A percentile compares a stretch with the other conserved stretches of the same genome.
phyloP scores from a whole-genome alignment of 768 basidiomycete genomes.

The Russula vinacea region DNA sequence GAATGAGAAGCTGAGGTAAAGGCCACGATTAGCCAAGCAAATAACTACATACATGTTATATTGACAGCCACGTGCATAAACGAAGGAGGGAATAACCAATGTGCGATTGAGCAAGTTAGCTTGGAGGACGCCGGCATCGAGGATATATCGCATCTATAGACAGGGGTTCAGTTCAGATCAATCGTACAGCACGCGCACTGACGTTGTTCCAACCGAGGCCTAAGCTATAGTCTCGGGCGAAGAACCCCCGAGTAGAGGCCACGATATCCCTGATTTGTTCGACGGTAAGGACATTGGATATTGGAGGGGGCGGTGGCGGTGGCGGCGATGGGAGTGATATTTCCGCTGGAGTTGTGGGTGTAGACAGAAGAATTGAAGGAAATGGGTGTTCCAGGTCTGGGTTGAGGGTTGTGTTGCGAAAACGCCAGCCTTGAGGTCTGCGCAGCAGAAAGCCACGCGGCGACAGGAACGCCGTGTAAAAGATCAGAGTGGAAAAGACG shows the following conservation, averaged over 20 bases:
- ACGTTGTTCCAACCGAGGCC: constrained; percentile 51
- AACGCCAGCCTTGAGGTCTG: constrained; percentile 2
- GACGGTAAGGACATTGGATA: constrained; percentile 33
- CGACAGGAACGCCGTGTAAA: constrained; percentile 14
- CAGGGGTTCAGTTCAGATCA: background rate
- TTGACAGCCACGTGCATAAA: constrained; percentile 48
- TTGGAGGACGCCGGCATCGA: constrained; percentile 46
- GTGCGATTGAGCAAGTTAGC: constrained; percentile 45
- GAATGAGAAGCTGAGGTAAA: background rate
- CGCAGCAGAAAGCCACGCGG: background rate
- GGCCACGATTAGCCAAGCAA: background rate
- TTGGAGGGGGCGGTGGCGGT: background rate
- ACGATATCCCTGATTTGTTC: constrained; percentile 39
- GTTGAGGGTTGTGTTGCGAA: background rate
- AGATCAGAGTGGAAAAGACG: constrained; percentile 7
- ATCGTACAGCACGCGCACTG: constrained; percentile 23
- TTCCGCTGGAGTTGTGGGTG: background rate
- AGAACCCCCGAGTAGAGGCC: constrained; percentile 42
- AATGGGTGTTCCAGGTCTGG: too few relatives aligned
- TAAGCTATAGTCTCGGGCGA: constrained; percentile 45
- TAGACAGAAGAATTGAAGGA: background rate
- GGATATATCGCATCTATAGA: constrained; percentile 46
- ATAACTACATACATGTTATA: constrained; percentile 37
- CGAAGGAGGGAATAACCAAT: constrained; percentile 44
- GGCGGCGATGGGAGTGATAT: background rate